These are phyloP conservation scores for Malus hybrid DNA, from an alignment of 331 rosid species.

Conservation along the genomic window DNA sequence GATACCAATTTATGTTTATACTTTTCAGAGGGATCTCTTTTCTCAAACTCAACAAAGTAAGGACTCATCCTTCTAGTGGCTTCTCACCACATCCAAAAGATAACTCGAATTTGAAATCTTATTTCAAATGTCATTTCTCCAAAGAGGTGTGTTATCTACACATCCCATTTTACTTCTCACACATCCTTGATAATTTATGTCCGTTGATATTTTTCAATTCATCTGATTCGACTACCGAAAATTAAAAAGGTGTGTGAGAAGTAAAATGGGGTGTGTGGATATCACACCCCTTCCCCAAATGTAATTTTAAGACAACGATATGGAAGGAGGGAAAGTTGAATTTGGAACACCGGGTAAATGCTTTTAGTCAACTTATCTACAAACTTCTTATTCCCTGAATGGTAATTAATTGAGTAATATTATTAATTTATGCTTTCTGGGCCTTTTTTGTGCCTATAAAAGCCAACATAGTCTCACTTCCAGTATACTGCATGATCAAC, in stretches of 20 bases:
- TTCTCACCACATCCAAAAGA: background rate
- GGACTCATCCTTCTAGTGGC: conserved; percentile 1
- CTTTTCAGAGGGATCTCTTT: conserved; percentile 12
- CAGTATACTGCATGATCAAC: background rate
- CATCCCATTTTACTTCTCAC: too few species aligned
- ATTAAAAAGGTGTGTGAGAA: too few species aligned
- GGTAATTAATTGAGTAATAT: background rate
- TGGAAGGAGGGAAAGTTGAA: too few species aligned
- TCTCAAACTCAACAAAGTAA: background rate
- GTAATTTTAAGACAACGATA: background rate
- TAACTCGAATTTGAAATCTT: background rate
- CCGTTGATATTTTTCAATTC: too few species aligned
- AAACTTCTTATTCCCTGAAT: background rate
- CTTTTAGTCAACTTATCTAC: background rate
- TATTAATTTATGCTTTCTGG: background rate
- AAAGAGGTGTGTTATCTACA: background rate
- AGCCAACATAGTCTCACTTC: background rate
- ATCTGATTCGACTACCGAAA: too few species aligned
- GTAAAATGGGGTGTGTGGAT: too few species aligned
- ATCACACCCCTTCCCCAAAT: background rate
- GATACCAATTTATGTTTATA: background rate
- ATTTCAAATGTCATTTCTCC: conserved; percentile 15
- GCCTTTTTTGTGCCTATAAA: background rate
- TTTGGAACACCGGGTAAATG: background rate
- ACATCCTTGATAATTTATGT: too few species aligned